Evolutionary conservation across 164 flowering plant genomes (phyloP).

Genomic region (Hamamelis virginiana): DNA sequence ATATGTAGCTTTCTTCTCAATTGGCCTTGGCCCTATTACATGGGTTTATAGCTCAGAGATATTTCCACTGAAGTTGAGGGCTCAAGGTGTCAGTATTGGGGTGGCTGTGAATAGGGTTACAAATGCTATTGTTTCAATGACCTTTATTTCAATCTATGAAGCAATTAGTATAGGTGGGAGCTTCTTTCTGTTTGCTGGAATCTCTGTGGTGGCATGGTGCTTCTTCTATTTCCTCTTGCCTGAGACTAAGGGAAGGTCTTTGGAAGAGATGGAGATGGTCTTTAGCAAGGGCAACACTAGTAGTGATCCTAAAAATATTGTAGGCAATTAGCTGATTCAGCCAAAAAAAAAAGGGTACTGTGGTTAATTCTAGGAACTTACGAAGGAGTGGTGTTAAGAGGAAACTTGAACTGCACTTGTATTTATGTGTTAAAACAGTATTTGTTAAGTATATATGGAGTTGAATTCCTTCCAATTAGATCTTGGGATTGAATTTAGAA

Average conservation of each 20-base stretch:
- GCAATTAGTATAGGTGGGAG: constrained; percentile 53
- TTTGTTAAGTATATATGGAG: no score
- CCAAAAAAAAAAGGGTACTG: no score
- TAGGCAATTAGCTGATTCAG: no score
- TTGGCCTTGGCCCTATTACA: constrained; percentile 46
- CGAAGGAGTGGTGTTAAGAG: no score
- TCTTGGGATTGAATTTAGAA: no score
- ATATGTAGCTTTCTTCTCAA: constrained; percentile 38
- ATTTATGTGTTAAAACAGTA: no score
- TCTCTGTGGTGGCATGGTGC: constrained; percentile 32
- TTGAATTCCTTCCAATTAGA: no score
- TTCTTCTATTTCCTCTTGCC: constrained; percentile 44
- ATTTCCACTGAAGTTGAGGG: constrained; percentile 47
- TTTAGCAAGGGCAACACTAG: constrained; percentile 21
- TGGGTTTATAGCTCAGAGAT: constrained; percentile 62
- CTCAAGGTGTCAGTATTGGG: constrained; percentile 42
- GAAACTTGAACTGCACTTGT: no score
- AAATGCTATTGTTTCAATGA: constrained; percentile 41
- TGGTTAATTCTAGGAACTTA: no score
- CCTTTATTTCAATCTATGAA: constrained; percentile 34
- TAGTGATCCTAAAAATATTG: no score
- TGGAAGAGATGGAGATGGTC: constrained; percentile 49
- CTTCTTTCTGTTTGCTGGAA: constrained; percentile 46
- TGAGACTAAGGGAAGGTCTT: constrained; percentile 42
- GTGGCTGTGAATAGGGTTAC: constrained; percentile 49